These are phyloP conservation scores for Komagataella mondaviorum DNA, from an alignment of 805 yeast genomes.

Conservation along the genomic window DNA sequence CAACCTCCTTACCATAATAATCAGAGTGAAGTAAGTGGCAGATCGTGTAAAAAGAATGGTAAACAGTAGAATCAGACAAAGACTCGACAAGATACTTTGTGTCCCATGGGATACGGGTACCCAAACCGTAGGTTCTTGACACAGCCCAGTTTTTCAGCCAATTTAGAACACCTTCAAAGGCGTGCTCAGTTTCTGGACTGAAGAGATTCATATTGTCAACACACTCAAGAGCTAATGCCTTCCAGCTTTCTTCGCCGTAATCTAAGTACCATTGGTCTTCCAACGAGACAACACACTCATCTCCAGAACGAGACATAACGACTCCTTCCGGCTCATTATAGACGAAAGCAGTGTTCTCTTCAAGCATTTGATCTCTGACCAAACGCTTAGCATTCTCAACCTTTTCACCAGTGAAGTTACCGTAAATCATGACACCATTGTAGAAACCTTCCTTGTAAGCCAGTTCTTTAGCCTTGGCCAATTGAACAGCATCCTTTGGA, in stretches of 20 bases:
- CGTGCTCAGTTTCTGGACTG: constrained; percentile 74
- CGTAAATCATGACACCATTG: constrained; percentile 70
- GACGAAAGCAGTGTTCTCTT: constrained; percentile 66
- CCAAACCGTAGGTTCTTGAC: constrained; percentile 91
- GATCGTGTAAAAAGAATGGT: constrained; percentile 90
- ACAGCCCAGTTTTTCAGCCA: constrained; percentile 99
- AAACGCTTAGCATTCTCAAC: constrained; percentile 87
- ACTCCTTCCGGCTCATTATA: constrained; percentile 90
- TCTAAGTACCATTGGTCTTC: constrained; percentile 99
- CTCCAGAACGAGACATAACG: constrained; percentile 92
- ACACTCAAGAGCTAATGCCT: constrained; percentile 66
- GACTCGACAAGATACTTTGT: constrained; percentile 87
- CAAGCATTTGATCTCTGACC: constrained; percentile 72
- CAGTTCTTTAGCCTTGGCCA: constrained; percentile 85
- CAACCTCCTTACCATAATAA: constrained; percentile 64
- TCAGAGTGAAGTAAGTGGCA: constrained; percentile 78
- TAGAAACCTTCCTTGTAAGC: constrained; percentile 97
- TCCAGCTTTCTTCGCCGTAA: constrained; percentile 93
- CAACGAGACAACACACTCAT: constrained; percentile 88
- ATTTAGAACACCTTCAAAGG: constrained; percentile 85
- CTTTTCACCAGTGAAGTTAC: constrained; percentile 76
- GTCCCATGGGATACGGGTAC: constrained; percentile 96
- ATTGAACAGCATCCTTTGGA: constrained; percentile 79
- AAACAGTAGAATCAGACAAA: constrained; percentile 88
- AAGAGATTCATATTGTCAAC: constrained; percentile 65